Base-by-base conservation (phyloP, 106 monocot genomes). In the Phalaenopsis equestris region DNA sequence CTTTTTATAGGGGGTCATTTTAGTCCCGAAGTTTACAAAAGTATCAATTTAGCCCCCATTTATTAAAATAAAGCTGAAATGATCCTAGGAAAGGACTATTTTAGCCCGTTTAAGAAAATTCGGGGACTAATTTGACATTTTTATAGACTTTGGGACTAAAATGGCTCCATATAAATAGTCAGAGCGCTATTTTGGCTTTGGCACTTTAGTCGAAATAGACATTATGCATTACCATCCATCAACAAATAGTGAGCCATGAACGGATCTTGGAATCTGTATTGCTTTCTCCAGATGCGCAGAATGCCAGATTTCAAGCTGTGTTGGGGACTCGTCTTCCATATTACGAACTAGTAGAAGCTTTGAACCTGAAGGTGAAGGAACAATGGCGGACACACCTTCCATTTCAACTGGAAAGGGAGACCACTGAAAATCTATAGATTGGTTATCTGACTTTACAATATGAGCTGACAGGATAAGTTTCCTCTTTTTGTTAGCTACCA, bases 341-440 rank as follows among this genome's bases (percentile, higher is more conserved):
- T 95, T 94, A 45, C 91, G 86, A 80, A 99, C 85, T 17, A 95
- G 87, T 41, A 99, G 88, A 79, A 99, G 88, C 81, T 90, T 99
- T 70, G 83, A 82, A 72, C 94, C 94, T 55, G 95, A 99, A 30
- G 91, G 94, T 67, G 98, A 99, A 73, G 98, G 94, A 84, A 95
- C 79, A 70, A 99, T 77, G 45, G 89, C 75, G 8, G 94, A 91
- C 56, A 89, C 90, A 39, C 87, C 98, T 42, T 55, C 74, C 86
- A 99, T 90, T 85, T 99, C 94, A 77, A 90, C 76, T 30, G 98
- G 98, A 90, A 99, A 99, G 15, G 94, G 87, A 72, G 94, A 90
- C 98, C 98, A 95, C 6, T 90, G 78, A 77, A 95, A 99, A 23
- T 84, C 80, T 56, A 90, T 86, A 83, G 91, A 73, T 41, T 77